phyloP scores from a whole-genome alignment of 495 filamentous ascomycete species.

The Xylaria acuta region DNA sequence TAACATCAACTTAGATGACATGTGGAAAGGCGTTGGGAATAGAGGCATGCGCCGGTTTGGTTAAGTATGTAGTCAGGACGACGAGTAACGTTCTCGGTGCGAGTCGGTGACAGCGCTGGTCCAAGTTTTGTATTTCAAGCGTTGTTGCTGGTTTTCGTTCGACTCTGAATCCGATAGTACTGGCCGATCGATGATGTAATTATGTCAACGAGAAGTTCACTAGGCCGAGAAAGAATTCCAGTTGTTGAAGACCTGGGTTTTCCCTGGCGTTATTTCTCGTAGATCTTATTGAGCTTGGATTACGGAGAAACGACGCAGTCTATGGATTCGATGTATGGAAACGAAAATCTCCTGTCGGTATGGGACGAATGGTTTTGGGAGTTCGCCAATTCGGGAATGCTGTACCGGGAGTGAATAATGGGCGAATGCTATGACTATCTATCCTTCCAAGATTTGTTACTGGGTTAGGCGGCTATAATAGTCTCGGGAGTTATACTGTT shows the following conservation, averaged over 20 bases:
- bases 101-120: neutral
- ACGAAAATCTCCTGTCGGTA: neutral
- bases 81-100: neutral
- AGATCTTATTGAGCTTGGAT: neutral
- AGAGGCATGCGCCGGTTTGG: neutral
- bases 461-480: neutral
- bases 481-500: neutral
- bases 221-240: neutral
- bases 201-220: neutral
- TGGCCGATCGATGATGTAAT: constrained; percentile 21
- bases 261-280: neutral
- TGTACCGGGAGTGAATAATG: neutral
- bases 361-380: neutral
- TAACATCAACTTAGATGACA: neutral
- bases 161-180: neutral
- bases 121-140: neutral
- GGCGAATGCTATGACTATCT: no score
- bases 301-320: no score
- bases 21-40: neutral
- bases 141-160: neutral
- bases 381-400: neutral
- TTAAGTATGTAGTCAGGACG: neutral
- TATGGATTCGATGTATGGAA: neutral
- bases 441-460: neutral
- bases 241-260: neutral